Conservation (phyloP, 192 early-diverging fungal genomes). For the Entomortierella beljakovae region DNA sequence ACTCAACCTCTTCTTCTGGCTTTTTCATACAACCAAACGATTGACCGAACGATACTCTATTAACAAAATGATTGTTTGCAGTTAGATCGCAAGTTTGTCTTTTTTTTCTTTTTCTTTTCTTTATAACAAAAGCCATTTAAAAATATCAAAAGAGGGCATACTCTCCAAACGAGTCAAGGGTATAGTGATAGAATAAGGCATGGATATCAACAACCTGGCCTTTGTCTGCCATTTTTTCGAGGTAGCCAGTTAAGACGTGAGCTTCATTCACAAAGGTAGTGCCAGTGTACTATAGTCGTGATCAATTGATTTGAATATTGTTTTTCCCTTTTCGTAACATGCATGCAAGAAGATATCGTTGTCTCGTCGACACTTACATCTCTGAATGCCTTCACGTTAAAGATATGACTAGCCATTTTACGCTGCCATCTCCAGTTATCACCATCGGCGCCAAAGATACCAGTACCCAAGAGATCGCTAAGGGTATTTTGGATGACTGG, state of each 20-base stretch:
- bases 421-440: slow-evolving; percentile 34
- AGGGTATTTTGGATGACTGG: slow-evolving; percentile 11
- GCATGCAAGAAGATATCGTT: too few species aligned
- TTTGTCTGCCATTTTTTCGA: slow-evolving; percentile 31
- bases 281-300: slow-evolving; percentile 23
- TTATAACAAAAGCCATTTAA: background rate
- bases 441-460: slow-evolving; percentile 53
- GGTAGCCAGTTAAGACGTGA: slow-evolving; percentile 11
- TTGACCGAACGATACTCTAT: slow-evolving; percentile 46
- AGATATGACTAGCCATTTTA: slow-evolving; percentile 31
- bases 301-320: background rate
- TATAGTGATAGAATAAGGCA: slow-evolving; percentile 61
- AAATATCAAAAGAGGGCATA: slow-evolving; percentile 9
- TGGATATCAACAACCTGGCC: slow-evolving; percentile 57
- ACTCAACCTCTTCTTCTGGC: slow-evolving; percentile 35
- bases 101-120: background rate
- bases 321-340: too few species aligned
- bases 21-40: slow-evolving; percentile 34
- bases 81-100: too few species aligned
- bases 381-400: slow-evolving; percentile 34
- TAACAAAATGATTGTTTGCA: background rate
- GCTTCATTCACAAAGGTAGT: slow-evolving; percentile 28
- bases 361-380: too few species aligned
- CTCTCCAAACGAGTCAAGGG: slow-evolving; percentile 63
- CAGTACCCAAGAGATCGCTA: slow-evolving; percentile 33